Evolutionary conservation across 2,329 filamentous ascomycete species (phyloP).

Genomic region (Onygena corvina): DNA sequence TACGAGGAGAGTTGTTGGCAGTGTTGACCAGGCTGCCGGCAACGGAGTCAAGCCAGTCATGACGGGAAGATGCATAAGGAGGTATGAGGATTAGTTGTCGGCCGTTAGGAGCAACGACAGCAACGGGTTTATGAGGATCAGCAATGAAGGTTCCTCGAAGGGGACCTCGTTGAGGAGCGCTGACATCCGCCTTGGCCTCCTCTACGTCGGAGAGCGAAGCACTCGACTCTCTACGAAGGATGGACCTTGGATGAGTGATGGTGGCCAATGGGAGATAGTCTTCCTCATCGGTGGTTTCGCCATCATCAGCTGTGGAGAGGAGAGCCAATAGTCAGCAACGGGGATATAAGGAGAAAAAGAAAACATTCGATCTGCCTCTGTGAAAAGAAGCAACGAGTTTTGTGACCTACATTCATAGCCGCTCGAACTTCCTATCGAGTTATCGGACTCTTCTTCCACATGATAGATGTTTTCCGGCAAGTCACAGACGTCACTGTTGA

Average conservation of each 20-base stretch:
- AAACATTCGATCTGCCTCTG: no score
- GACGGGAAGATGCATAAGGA: conserved; percentile 36
- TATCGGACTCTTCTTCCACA: conserved; percentile 35
- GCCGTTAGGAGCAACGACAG: conserved; percentile 37
- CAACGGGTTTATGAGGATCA: conserved; percentile 38
- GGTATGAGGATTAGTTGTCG: conserved; percentile 39
- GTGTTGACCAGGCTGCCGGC: conserved; percentile 33
- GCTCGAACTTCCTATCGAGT: conserved; percentile 34
- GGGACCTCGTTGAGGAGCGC: conserved; percentile 34
- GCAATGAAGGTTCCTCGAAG: conserved; percentile 38
- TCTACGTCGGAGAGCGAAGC: conserved; percentile 35
- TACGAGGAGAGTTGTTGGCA: conserved; percentile 33
- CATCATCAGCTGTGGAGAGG: conserved; percentile 40
- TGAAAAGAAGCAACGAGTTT: neutral
- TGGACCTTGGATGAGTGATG: conserved; percentile 38
- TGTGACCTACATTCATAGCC: conserved; percentile 48
- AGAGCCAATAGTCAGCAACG: conserved; percentile 3
- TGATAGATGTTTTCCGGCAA: conserved; percentile 33
- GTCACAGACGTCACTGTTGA: conserved; percentile 28
- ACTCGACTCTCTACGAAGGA: conserved; percentile 40
- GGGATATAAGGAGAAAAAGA: conserved; percentile 16
- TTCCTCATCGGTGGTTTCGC: conserved; percentile 51
- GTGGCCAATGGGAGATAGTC: conserved; percentile 40
- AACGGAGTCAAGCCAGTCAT: conserved; percentile 36
- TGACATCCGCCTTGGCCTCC: conserved; percentile 22